Evolutionary conservation across 75 land plant genomes (phyloP), one percentile per base, ranked within the genome.

Genomic region (Pinus taeda): DNA sequence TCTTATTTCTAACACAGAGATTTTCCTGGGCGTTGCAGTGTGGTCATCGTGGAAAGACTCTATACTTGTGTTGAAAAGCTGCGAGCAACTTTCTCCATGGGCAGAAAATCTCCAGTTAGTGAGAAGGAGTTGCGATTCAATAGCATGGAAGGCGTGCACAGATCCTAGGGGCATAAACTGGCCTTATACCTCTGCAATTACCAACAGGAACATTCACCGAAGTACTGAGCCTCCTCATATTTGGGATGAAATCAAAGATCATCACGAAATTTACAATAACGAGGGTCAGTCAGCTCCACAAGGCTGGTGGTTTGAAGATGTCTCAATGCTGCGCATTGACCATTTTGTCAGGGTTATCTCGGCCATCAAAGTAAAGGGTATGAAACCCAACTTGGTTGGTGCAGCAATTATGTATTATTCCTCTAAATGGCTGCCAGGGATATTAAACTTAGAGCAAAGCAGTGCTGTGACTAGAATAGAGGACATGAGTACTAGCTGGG

Each of bases 251-350:
- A 88, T 72, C 85, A 83, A 14, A 93, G 94, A 94, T 90, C 98
- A 85, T 79, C 21, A 36, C 17, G 15, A 64, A 74, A 26, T 58
- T 76, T 15, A 73, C 88, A 80, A 86, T 1, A 78, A 89, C 0
- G 85, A 85, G 22, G 79, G 83, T 39, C 80, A 76, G 36, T 77
- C 85, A 21, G 79, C 80, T 71, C 55, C 12, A 49, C 12, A 49
- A 49, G 91, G 90, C 65, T 95, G 98, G 98, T 95, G 98, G 98
- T 88, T 95, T 69, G 98, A 95, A 66, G 98, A 95, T 70, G 90
- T 88, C 36, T 91, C 92, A 13, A 76, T 91, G 21, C 83, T 95
- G 2, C 42, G 90, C 33, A 89, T 91, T 33, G 93, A 93, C 70
- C 90, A 93, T 62, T 95, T 91, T 74, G 90, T 89, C 2, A 81